Percentiles rank a stretch among this genome's conserved stretches.
Conservation (phyloP, 1,139 yeast species). For the Scheffersomyces cryptocercus region DNA sequence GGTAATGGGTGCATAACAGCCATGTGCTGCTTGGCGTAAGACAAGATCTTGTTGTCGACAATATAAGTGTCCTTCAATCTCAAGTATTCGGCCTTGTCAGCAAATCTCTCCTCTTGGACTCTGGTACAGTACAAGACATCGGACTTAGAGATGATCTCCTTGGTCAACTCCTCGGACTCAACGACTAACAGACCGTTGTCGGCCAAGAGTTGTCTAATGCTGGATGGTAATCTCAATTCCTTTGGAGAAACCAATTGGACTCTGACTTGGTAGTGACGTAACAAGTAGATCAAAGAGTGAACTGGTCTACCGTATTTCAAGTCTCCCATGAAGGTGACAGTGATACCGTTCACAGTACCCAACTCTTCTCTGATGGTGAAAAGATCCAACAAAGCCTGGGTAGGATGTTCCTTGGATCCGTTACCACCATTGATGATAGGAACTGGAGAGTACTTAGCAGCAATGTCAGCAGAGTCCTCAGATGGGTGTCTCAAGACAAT, state of each 20-base stretch:
- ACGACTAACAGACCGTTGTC: constrained; percentile 66
- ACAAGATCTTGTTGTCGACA: constrained; percentile 88
- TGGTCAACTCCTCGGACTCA: constrained; percentile 77
- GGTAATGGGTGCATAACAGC: constrained; percentile 99
- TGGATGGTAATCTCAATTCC: constrained; percentile 81
- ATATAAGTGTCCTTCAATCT: constrained; percentile 88
- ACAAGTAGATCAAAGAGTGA: constrained; percentile 89
- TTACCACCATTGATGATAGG: constrained; percentile 98
- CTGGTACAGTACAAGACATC: constrained; percentile 98
- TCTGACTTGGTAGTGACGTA: constrained; percentile 90
- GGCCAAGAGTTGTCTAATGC: constrained; percentile 63
- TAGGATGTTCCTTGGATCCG: constrained; percentile 97
- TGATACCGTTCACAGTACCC: constrained; percentile 97
- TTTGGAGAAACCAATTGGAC: constrained; percentile 90
- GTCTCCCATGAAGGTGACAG: constrained; percentile 99
- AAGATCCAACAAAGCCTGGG: constrained; percentile 95
- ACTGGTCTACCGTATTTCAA: constrained; percentile 98
- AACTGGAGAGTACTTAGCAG: constrained; percentile 94
- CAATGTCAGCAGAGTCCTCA: constrained; percentile 88
- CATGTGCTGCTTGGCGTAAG: constrained; percentile 97
- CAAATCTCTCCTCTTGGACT: constrained; percentile 95
- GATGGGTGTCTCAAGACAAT: constrained; percentile 96
- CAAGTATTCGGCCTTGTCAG: constrained; percentile 72
- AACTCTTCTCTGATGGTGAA: constrained; percentile 98
- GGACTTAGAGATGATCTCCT: constrained; percentile 81